Conservation (phyloP, 148 eudicot species). For the Arbutus unedo region DNA sequence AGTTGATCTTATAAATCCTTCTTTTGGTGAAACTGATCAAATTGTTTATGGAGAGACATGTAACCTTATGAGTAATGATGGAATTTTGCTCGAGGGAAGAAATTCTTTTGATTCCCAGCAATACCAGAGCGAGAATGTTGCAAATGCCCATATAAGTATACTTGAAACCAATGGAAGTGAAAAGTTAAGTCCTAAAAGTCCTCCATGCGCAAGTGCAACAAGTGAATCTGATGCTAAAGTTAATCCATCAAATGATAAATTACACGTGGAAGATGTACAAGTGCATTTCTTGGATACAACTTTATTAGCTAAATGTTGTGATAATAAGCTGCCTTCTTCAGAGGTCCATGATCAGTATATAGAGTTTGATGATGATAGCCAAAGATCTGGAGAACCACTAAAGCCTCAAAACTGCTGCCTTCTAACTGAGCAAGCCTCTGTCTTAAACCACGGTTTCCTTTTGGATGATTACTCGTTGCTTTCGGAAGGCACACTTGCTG, state of each 20-base stretch:
- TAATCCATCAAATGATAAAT: background rate
- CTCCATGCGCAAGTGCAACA: constrained; percentile 4
- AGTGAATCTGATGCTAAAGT: constrained; percentile 11
- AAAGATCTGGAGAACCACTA: background rate
- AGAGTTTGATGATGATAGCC: constrained; percentile 5
- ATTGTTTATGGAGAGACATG: too few relatives aligned
- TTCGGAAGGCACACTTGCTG: constrained; percentile 14
- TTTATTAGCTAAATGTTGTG: constrained; percentile 7
- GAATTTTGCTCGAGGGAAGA: constrained; percentile 12
- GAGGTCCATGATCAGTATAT: background rate
- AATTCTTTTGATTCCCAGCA: constrained; percentile 6
- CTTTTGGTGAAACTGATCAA: too few relatives aligned
- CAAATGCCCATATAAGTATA: background rate
- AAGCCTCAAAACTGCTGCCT: constrained; percentile 1
- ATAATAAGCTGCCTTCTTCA: background rate
- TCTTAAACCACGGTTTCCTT: background rate
- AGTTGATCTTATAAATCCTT: background rate
- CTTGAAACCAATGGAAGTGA: constrained; percentile 8
- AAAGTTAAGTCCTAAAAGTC: background rate
- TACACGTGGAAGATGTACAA: constrained; percentile 5
- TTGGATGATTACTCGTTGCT: constrained; percentile 15
- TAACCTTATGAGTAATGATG: background rate
- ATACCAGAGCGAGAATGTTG: background rate
- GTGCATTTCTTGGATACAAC: background rate
- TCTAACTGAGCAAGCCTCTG: constrained; percentile 13